Percentiles rank a stretch among this genome's conserved stretches.
phyloP scores from a whole-genome alignment of 805 yeast genomes.

The Yarrowia hollandica region DNA sequence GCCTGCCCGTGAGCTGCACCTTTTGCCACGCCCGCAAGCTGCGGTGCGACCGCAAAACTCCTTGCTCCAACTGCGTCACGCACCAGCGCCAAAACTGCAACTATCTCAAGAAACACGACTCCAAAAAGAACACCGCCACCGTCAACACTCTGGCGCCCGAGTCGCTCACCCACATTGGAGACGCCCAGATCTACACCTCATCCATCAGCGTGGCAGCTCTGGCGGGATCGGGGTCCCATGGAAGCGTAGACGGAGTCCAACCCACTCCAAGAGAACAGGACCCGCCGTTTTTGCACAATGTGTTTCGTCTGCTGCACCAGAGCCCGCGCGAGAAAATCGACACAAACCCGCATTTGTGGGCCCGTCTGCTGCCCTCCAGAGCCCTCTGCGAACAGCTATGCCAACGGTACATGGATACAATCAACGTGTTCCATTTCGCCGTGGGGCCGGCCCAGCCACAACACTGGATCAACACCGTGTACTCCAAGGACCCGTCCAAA shows the following conservation, averaged over 20 bases:
- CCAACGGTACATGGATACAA: conserved; percentile 17
- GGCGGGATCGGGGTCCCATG: conserved; percentile 5
- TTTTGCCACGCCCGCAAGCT: conserved; percentile 25
- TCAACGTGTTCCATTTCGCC: conserved; percentile 18
- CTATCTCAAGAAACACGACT: conserved; percentile 17
- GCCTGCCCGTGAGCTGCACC: conserved; percentile 26
- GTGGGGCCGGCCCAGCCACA: conserved; percentile 11
- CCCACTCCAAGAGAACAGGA: not conserved
- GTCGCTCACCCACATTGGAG: conserved; percentile 9
- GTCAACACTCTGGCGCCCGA: conserved; percentile 11
- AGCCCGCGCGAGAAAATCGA: conserved; percentile 12
- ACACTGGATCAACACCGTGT: not conserved
- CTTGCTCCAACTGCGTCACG: conserved; percentile 25
- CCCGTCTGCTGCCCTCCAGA: not conserved
- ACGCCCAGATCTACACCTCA: conserved; percentile 14
- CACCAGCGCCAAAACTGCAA: conserved; percentile 22
- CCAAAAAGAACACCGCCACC: not conserved
- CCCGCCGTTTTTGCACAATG: conserved; percentile 19
- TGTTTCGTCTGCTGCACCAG: conserved; percentile 1
- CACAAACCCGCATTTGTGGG: conserved; percentile 13
- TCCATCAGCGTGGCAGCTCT: conserved; percentile 6
- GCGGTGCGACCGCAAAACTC: conserved; percentile 10
- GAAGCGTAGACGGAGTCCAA: conserved; percentile 2
- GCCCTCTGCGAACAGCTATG: conserved; percentile 10
- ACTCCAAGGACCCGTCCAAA: conserved; percentile 1